Percentiles rank a stretch among this genome's conserved stretches.
Conservation (phyloP, 176 grass and related monocot genomes). For the Oropetium thomaeum region DNA sequence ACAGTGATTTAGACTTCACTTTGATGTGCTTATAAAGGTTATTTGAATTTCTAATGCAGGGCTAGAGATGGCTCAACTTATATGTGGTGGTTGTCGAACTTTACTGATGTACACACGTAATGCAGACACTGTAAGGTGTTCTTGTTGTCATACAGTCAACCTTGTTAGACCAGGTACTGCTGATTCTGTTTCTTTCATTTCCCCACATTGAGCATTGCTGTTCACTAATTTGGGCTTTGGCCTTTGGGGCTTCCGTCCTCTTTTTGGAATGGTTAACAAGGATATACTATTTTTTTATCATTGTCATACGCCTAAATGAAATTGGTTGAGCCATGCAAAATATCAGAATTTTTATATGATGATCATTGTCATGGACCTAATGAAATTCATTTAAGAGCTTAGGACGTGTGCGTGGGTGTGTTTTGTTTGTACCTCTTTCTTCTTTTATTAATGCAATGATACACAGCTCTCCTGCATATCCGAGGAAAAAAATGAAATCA, state of each 20-base stretch:
- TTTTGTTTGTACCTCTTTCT: too few species aligned
- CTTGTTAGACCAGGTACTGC: slow-evolving; percentile 68
- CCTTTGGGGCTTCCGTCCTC: neutral
- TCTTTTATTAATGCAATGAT: too few species aligned
- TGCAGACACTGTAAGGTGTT: slow-evolving; percentile 78
- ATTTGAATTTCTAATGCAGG: slow-evolving; percentile 40
- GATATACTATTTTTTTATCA: neutral
- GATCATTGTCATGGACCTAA: neutral
- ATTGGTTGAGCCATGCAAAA: neutral
- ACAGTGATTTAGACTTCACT: neutral
- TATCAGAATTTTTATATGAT: neutral
- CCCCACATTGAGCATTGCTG: neutral
- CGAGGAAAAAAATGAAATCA: neutral
- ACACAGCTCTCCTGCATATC: too few species aligned
- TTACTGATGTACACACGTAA: slow-evolving; percentile 79
- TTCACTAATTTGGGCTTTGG: neutral
- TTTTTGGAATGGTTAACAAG: neutral
- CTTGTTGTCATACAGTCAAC: slow-evolving; percentile 86
- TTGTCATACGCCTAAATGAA: neutral
- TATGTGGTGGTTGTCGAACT: slow-evolving; percentile 82
- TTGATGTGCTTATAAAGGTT: slow-evolving; percentile 23
- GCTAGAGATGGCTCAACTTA: slow-evolving; percentile 80
- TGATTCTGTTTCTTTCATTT: neutral
- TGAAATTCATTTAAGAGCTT: too few species aligned
- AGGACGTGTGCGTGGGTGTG: too few species aligned